A percentile compares a stretch with the other conserved stretches of the same genome.
Evolutionary conservation across 2,329 filamentous ascomycete genomes (phyloP).

Genomic region (Monilinia polystroma): DNA sequence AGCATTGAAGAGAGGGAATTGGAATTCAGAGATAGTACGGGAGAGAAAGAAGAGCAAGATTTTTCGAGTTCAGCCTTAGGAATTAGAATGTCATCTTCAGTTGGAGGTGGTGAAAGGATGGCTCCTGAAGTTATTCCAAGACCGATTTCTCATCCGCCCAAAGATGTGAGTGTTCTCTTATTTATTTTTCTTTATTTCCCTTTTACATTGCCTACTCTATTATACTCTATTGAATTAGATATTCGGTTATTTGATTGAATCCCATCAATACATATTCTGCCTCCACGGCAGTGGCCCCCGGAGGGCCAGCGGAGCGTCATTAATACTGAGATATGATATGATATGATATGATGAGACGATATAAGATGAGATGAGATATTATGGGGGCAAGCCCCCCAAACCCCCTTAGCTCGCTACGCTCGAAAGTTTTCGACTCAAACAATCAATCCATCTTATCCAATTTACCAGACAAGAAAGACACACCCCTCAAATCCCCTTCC

Average conservation of each 20-base stretch:
- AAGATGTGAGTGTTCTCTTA: constrained; percentile 12
- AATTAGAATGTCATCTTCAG: background rate
- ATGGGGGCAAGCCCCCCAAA: too few relatives aligned
- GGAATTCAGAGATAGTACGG: constrained; percentile 13
- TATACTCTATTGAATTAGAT: background rate
- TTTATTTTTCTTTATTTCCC: background rate
- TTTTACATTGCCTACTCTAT: too few relatives aligned
- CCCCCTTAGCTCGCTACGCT: too few relatives aligned
- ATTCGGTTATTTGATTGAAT: background rate
- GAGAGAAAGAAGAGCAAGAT: background rate
- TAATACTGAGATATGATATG: too few relatives aligned
- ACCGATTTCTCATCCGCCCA: constrained; percentile 18
- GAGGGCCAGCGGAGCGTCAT: constrained; percentile 19
- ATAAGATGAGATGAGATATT: too few relatives aligned
- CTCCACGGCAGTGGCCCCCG: constrained; percentile 7
- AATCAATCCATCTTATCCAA: too few relatives aligned
- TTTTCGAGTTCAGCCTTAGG: background rate
- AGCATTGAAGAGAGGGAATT: constrained; percentile 1
- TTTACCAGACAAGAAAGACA: background rate
- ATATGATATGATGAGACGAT: too few relatives aligned
- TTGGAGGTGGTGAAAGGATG: constrained; percentile 7
- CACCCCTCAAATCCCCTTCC: background rate
- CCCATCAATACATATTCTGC: background rate
- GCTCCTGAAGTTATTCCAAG: constrained; percentile 20
- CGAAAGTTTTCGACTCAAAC: too few relatives aligned